Percentiles rank a stretch among this genome's conserved stretches.
These are phyloP conservation scores for Saturnispora dispora DNA, from an alignment of 805 yeast genomes.

Conservation along the genomic window DNA sequence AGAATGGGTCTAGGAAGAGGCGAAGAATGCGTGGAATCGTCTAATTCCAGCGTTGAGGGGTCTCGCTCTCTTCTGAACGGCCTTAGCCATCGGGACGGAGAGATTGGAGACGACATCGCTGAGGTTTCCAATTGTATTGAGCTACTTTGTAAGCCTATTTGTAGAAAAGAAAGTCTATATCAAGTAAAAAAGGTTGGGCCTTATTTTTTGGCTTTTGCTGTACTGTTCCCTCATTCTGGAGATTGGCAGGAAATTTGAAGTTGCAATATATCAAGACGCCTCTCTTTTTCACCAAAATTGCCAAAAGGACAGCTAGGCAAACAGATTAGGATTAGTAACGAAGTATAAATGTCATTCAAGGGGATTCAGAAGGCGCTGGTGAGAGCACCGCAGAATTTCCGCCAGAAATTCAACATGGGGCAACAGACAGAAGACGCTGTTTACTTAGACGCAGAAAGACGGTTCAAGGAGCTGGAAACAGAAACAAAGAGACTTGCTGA, in stretches of 20 bases:
- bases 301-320: not conserved
- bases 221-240: not conserved
- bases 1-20: constrained; percentile 35
- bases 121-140: not conserved
- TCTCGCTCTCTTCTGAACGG: constrained; percentile 4
- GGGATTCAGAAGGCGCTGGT: constrained; percentile 74
- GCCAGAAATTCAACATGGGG: constrained; percentile 91
- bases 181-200: not conserved
- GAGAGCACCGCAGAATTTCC: constrained; percentile 85
- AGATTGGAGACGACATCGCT: constrained; percentile 1
- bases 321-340: not conserved
- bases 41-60: not conserved
- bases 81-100: constrained; percentile 7
- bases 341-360: constrained; percentile 63
- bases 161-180: not conserved
- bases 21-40: constrained; percentile 18
- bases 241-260: not conserved
- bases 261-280: not conserved
- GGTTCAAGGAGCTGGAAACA: constrained; percentile 84
- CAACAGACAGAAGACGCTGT: constrained; percentile 72
- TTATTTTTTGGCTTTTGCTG: not conserved
- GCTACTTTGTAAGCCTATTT: not conserved
- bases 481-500: constrained; percentile 86
- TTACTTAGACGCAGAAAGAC: constrained; percentile 89
- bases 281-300: not conserved